Evolutionary conservation across 2,329 filamentous ascomycete genomes (phyloP).

Genomic region (Talaromyces funiculosus): DNA sequence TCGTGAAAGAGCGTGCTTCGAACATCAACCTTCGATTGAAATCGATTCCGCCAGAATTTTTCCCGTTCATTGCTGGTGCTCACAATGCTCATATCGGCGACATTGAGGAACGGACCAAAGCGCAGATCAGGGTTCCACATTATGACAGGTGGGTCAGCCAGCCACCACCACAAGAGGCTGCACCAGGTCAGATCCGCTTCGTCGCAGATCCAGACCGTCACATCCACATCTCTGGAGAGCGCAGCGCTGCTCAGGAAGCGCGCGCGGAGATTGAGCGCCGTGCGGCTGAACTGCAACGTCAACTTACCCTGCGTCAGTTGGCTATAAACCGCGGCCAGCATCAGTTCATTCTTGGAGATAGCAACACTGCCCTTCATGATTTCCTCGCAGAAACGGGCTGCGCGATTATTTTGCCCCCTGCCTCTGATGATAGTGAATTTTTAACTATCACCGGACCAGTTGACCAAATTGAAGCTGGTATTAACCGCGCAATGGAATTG

Average conservation of each 20-base stretch:
- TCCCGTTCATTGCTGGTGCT: conserved; percentile 85
- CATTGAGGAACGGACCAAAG: conserved; percentile 66
- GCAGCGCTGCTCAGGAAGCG: conserved; percentile 70
- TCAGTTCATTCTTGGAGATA: conserved; percentile 88
- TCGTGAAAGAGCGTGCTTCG: conserved; percentile 78
- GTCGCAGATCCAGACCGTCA: conserved; percentile 65
- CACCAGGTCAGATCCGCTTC: conserved; percentile 64
- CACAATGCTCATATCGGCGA: conserved; percentile 62
- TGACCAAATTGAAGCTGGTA: conserved; percentile 65
- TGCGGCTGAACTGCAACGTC: conserved; percentile 67
- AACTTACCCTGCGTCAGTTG: conserved; percentile 71
- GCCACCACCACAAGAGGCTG: conserved; percentile 59
- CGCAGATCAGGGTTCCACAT: conserved; percentile 76
- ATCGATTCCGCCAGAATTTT: conserved; percentile 84
- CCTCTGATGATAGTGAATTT: conserved; percentile 70
- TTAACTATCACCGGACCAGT: conserved; percentile 79
- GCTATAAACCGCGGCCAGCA: conserved; percentile 81
- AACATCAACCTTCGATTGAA: conserved; percentile 76
- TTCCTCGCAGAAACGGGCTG: conserved; percentile 91
- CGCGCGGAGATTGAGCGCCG: conserved; percentile 75
- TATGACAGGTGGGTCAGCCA: conserved; percentile 68
- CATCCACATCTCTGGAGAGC: conserved; percentile 83
- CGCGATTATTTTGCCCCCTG: conserved; percentile 72
- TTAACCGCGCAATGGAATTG: conserved; percentile 81
- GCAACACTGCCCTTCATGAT: conserved; percentile 71